Evolutionary conservation across 345 rosid species (phyloP).

Genomic region (Erysimum cheiranthoides): DNA sequence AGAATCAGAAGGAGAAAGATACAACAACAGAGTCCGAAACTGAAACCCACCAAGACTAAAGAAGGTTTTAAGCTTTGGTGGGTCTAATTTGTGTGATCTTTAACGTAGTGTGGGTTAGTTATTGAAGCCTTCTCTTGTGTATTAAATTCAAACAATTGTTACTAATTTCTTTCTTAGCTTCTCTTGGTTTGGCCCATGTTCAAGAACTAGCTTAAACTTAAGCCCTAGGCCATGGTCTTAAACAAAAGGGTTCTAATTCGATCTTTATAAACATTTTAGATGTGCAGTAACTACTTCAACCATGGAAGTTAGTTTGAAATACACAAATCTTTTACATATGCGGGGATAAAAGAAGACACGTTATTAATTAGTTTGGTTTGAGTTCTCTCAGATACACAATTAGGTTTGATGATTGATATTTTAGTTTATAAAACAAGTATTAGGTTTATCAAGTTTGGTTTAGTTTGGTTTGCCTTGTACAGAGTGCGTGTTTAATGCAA

Average conservation of each 20-base stretch:
- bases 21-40: constrained; percentile 17
- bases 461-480: constrained; percentile 10
- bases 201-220: not conserved
- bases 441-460: constrained; percentile 11
- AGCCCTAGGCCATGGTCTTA: not conserved
- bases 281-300: not conserved
- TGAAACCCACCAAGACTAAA: constrained; percentile 21
- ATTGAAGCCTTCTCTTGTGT: not conserved
- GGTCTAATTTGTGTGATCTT: constrained; percentile 8
- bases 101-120: not conserved
- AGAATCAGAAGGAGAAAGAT: constrained; percentile 26
- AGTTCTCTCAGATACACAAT: not conserved
- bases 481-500: constrained; percentile 35
- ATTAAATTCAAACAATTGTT: not conserved
- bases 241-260: not conserved
- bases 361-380: not conserved
- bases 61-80: not conserved
- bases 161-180: not conserved
- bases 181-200: not conserved
- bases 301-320: not conserved
- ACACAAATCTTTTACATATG: not conserved
- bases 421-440: not conserved
- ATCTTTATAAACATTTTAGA: not conserved
- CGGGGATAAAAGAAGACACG: not conserved
- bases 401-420: not conserved